A percentile compares a stretch with the other conserved stretches of the same genome.
These are phyloP conservation scores for Cornus suecica DNA, from an alignment of 148 eudicot species.

Conservation along the genomic window DNA sequence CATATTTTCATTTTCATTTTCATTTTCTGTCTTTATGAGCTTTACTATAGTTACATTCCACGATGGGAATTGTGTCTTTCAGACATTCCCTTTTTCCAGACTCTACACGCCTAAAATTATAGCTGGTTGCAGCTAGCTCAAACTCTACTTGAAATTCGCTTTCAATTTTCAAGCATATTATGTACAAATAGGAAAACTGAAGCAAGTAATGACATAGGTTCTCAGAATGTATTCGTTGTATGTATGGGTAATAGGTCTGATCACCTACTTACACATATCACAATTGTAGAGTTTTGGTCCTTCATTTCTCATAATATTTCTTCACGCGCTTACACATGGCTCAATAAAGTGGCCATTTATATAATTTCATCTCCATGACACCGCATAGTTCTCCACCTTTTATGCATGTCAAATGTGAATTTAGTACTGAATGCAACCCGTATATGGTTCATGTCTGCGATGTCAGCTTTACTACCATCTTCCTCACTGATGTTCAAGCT, in stretches of 20 bases:
- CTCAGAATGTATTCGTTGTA: background rate
- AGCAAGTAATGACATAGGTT: background rate
- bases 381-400: background rate
- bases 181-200: background rate
- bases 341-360: too few relatives aligned
- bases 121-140: background rate
- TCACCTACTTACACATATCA: background rate
- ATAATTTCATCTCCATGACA: background rate
- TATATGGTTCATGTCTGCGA: background rate
- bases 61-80: background rate
- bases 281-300: background rate
- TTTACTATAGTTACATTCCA: background rate
- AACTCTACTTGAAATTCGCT: background rate
- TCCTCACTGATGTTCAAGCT: background rate
- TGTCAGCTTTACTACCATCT: background rate
- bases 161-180: background rate
- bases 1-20: background rate
- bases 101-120: background rate
- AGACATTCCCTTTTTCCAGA: background rate
- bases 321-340: too few relatives aligned
- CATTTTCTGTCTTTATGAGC: background rate
- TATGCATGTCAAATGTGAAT: background rate
- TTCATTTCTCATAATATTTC: background rate
- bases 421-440: background rate
- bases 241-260: background rate